A percentile compares a stretch with the other conserved stretches of the same genome.
phyloP scores from a whole-genome alignment of 2,329 filamentous ascomycete species.

The Chaetoscypha palmicola region DNA sequence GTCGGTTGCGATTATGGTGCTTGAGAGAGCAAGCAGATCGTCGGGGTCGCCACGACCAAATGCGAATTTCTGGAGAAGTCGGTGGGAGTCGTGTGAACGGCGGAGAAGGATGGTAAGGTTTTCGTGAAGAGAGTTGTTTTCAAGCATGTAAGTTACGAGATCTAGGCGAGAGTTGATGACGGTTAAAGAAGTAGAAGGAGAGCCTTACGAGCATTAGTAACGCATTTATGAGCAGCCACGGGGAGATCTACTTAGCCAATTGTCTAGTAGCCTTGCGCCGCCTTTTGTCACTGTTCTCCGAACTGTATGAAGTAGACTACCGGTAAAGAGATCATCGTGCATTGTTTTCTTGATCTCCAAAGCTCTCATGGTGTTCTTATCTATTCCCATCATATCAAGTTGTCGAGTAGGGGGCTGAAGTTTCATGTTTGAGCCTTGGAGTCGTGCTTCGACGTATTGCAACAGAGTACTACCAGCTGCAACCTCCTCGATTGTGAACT shows the following conservation, averaged over 20 bases:
- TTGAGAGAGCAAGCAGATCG: slow-evolving; percentile 76
- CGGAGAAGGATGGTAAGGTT: slow-evolving; percentile 61
- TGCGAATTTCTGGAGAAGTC: slow-evolving; percentile 89
- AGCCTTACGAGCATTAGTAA: slow-evolving; percentile 37
- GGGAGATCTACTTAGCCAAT: slow-evolving; percentile 67
- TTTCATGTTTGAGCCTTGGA: slow-evolving; percentile 72
- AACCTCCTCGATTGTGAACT: slow-evolving; percentile 64
- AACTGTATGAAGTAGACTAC: slow-evolving; percentile 85
- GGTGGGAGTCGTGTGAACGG: slow-evolving; percentile 76
- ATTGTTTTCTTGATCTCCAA: slow-evolving; percentile 86
- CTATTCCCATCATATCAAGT: slow-evolving; percentile 79
- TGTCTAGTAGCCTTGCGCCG: slow-evolving; percentile 74
- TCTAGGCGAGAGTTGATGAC: slow-evolving; percentile 76
- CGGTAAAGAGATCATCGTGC: slow-evolving; percentile 68
- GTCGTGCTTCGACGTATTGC: slow-evolving; percentile 71
- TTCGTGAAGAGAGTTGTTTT: slow-evolving; percentile 61
- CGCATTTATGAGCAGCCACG: no score
- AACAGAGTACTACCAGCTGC: slow-evolving; percentile 74
- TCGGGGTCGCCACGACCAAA: slow-evolving; percentile 87
- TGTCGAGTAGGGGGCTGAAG: slow-evolving; percentile 76
- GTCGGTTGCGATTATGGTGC: slow-evolving; percentile 69
- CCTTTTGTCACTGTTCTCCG: slow-evolving; percentile 87
- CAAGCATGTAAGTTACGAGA: slow-evolving; percentile 69
- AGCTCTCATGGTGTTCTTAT: slow-evolving; percentile 83
- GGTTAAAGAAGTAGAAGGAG: slow-evolving; percentile 79